phyloP scores from a whole-genome alignment of 2,329 filamentous ascomycete species.

The Hypoxylon sp. region DNA sequence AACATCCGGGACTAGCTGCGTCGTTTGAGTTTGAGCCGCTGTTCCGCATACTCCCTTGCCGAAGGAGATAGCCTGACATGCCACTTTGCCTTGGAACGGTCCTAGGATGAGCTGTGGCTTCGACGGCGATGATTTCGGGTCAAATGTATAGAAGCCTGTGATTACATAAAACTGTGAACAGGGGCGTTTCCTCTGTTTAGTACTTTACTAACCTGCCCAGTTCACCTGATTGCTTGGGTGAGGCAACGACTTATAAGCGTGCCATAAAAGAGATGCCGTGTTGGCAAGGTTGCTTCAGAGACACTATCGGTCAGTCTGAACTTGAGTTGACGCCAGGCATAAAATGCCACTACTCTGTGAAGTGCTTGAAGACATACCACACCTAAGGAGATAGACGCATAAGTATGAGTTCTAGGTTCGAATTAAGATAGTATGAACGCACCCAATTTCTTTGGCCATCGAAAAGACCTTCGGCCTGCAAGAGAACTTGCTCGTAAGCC shows the following conservation, averaged over 20 bases:
- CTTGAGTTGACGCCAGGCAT: neutral
- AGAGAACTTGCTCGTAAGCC: constrained; percentile 80
- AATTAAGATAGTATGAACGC: constrained; percentile 51
- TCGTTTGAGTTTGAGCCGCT: constrained; percentile 72
- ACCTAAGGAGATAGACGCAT: constrained; percentile 53
- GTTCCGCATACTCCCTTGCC: constrained; percentile 82
- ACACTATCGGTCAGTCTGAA: neutral
- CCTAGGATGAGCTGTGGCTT: constrained; percentile 76
- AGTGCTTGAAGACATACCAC: constrained; percentile 53
- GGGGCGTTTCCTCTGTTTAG: constrained; percentile 3
- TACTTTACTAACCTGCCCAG: constrained; percentile 73
- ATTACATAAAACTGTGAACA: constrained; percentile 7
- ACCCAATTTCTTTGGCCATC: constrained; percentile 86
- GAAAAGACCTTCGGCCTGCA: constrained; percentile 78
- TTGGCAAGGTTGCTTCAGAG: constrained; percentile 80
- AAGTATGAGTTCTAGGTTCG: constrained; percentile 30
- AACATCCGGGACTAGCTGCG: constrained; percentile 79
- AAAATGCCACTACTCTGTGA: neutral
- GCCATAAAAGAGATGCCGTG: constrained; percentile 81
- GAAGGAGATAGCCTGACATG: constrained; percentile 83
- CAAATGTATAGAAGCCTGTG: constrained; percentile 80
- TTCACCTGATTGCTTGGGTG: constrained; percentile 77
- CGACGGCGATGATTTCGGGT: constrained; percentile 60
- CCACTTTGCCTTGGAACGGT: constrained; percentile 84
- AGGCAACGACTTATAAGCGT: constrained; percentile 81